A percentile compares a stretch with the other conserved stretches of the same genome.
These are phyloP conservation scores for Jasminum sambac DNA, from an alignment of 257 asterid genomes.

Conservation along the genomic window DNA sequence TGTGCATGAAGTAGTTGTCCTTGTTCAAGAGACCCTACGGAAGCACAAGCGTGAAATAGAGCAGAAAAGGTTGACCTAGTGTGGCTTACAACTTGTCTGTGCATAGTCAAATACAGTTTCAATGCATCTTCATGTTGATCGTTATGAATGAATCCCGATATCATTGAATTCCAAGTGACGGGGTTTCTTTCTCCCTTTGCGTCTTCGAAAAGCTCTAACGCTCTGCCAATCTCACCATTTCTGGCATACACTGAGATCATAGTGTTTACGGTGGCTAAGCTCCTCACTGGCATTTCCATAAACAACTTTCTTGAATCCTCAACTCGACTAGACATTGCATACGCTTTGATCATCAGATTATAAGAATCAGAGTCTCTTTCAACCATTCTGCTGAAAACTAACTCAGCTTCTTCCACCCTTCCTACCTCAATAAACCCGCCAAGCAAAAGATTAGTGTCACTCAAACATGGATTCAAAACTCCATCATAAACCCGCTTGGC, in stretches of 20 bases:
- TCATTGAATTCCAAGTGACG: conserved; percentile 86
- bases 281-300: conserved; percentile 44
- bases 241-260: conserved; percentile 66
- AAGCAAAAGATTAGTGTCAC: conserved; percentile 48
- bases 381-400: conserved; percentile 45
- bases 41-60: conserved; percentile 62
- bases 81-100: conserved; percentile 48
- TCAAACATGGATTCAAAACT: conserved; percentile 31
- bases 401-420: conserved; percentile 59
- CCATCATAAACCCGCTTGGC: conserved; percentile 45
- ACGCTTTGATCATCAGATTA: conserved; percentile 77
- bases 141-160: conserved; percentile 63
- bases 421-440: conserved; percentile 49
- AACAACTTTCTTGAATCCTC: conserved; percentile 56
- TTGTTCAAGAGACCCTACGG: conserved; percentile 65
- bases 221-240: conserved; percentile 51
- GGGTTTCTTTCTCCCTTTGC: conserved; percentile 55
- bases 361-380: conserved; percentile 45
- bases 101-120: conserved; percentile 54
- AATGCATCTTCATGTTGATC: conserved; percentile 55
- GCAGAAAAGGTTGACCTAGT: conserved; percentile 70
- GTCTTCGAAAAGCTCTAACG: conserved; percentile 60
- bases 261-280: conserved; percentile 52
- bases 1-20: conserved; percentile 66
- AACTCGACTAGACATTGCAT: conserved; percentile 51